Evolutionary conservation across 2,329 filamentous ascomycete species (phyloP).

Genomic region (Trichoderma hamatum): DNA sequence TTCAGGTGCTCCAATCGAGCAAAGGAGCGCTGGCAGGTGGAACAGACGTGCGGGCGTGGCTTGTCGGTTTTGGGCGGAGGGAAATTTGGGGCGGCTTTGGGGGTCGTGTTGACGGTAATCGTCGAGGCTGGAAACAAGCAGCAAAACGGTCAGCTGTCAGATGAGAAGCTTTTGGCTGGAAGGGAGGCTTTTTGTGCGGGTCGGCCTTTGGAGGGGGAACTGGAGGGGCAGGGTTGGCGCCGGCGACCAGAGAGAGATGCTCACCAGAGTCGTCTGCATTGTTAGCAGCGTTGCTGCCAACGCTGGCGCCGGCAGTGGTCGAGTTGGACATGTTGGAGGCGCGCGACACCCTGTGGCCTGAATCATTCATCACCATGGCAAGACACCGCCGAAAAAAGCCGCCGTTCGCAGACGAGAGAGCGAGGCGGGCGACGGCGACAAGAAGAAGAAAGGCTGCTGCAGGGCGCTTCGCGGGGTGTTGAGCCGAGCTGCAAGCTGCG

Average conservation of each 20-base stretch:
- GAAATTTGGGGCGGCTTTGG: conserved; percentile 51
- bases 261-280: conserved; percentile 47
- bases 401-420: conserved; percentile 17
- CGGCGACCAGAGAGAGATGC: conserved; percentile 32
- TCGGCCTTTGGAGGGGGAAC: conserved; percentile 32
- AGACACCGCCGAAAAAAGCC: conserved; percentile 24
- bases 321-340: conserved; percentile 44
- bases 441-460: conserved; percentile 1
- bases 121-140: conserved; percentile 47
- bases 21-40: conserved; percentile 88
- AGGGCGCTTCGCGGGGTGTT: conserved; percentile 33
- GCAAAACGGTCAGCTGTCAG: conserved; percentile 35
- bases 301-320: conserved; percentile 37
- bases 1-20: conserved; percentile 95
- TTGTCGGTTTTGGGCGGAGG: conserved; percentile 96
- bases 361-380: conserved; percentile 48
- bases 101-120: conserved; percentile 55
- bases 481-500: conserved; percentile 25
- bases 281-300: conserved; percentile 18
- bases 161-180: conserved; percentile 28
- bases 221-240: conserved; percentile 41
- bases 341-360: conserved; percentile 43
- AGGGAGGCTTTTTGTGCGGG: conserved; percentile 27
- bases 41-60: conserved; percentile 91
- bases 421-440: conserved; percentile 28